Conservation (phyloP, 2,329 filamentous ascomycete genomes). For the Diaporthe citrichinensis region DNA sequence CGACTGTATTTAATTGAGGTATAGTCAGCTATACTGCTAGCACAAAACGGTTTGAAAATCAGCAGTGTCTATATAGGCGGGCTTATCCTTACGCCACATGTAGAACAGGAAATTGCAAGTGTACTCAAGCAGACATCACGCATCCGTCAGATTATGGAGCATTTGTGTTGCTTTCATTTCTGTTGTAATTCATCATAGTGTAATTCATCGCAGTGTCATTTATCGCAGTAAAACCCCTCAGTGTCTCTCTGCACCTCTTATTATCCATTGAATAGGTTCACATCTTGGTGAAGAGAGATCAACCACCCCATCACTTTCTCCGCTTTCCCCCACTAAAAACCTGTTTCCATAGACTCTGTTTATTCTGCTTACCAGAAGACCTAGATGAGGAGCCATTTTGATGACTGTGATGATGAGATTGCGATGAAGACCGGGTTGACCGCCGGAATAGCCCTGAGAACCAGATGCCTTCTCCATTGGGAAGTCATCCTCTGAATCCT, state of each 20-base stretch:
- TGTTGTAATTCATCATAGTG: background rate
- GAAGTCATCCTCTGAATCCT: too few relatives aligned
- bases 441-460: background rate
- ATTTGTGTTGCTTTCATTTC: background rate
- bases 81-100: background rate
- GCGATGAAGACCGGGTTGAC: background rate
- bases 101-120: background rate
- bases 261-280: background rate
- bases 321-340: background rate
- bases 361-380: background rate
- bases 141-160: background rate
- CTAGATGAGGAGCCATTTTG: background rate
- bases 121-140: background rate
- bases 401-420: background rate
- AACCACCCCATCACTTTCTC: background rate
- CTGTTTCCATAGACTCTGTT: fast-evolving
- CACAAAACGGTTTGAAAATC: too few relatives aligned
- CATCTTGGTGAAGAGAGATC: background rate
- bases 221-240: background rate
- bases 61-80: background rate
- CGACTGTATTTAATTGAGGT: background rate
- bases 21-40: too few relatives aligned
- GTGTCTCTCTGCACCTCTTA: too few relatives aligned
- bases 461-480: background rate
- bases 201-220: background rate